Evolutionary conservation across 2,329 filamentous ascomycete genomes (phyloP).

Genomic region (Cladosporium austrohemisphaericum): DNA sequence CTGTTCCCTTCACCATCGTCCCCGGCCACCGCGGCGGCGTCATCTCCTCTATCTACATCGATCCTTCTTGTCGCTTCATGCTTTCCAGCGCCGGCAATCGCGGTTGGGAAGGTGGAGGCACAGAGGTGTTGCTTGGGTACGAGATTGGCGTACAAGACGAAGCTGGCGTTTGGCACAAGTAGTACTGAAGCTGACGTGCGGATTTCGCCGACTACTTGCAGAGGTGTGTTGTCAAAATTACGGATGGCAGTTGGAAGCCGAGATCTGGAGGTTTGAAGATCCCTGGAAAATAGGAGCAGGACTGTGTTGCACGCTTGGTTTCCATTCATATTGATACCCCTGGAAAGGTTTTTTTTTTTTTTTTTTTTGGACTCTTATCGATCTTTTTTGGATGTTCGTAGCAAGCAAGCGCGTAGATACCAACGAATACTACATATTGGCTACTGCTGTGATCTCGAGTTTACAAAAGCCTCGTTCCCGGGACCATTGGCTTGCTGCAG

Average conservation of each 20-base stretch:
- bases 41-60: constrained; percentile 79
- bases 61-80: constrained; percentile 86
- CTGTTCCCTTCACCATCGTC: constrained; percentile 92
- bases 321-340: background rate
- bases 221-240: no score
- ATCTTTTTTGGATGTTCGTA: no score
- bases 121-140: constrained; percentile 90
- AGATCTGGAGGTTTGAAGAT: background rate
- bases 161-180: constrained; percentile 28
- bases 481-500: no score
- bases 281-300: background rate
- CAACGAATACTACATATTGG: no score
- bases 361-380: background rate
- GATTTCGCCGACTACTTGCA: no score
- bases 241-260: no score
- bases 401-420: no score
- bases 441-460: no score
- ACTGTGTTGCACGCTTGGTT: background rate
- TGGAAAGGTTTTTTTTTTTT: no score
- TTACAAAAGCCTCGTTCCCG: no score
- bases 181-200: no score
- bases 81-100: constrained; percentile 86
- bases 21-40: constrained; percentile 86
- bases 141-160: constrained; percentile 60
- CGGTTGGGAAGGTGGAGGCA: constrained; percentile 88